phyloP scores from a whole-genome alignment of 352 stramenopile genomes.

The Phytophthora capsici region DNA sequence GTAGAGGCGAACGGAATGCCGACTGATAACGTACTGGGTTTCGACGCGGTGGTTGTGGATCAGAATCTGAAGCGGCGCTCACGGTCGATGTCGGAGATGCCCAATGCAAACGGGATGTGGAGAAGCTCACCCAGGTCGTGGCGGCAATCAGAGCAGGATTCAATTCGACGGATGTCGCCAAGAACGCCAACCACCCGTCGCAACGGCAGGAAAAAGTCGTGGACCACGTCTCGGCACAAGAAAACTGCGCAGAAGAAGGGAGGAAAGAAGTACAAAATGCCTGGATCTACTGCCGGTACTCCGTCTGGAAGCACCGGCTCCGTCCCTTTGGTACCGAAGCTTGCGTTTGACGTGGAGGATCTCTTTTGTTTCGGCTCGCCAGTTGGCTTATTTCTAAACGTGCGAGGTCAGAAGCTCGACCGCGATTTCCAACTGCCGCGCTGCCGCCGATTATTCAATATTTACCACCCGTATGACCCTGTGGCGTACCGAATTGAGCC shows the following conservation, averaged over 20 bases:
- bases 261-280: constrained; percentile 26
- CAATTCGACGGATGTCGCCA: constrained; percentile 1
- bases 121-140: constrained; percentile 22
- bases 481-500: constrained; percentile 96
- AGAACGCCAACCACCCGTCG: constrained; percentile 14
- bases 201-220: constrained; percentile 16
- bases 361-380: constrained; percentile 92
- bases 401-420: constrained; percentile 85
- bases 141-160: constrained; percentile 8
- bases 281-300: constrained; percentile 17
- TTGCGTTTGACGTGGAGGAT: constrained; percentile 86
- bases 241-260: constrained; percentile 32
- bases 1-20: not conserved
- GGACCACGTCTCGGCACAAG: constrained; percentile 20
- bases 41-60: constrained; percentile 38
- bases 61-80: constrained; percentile 44
- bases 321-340: constrained; percentile 51
- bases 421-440: constrained; percentile 78
- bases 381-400: constrained; percentile 92
- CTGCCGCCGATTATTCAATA: constrained; percentile 92
- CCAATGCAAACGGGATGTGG: constrained; percentile 20
- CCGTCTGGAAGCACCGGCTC: constrained; percentile 6
- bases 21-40: constrained; percentile 37
- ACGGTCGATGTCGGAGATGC: constrained; percentile 52
- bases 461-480: constrained; percentile 95